Evolutionary conservation across 352 stramenopile genomes (phyloP).

Genomic region (Phytopythium montanum): DNA sequence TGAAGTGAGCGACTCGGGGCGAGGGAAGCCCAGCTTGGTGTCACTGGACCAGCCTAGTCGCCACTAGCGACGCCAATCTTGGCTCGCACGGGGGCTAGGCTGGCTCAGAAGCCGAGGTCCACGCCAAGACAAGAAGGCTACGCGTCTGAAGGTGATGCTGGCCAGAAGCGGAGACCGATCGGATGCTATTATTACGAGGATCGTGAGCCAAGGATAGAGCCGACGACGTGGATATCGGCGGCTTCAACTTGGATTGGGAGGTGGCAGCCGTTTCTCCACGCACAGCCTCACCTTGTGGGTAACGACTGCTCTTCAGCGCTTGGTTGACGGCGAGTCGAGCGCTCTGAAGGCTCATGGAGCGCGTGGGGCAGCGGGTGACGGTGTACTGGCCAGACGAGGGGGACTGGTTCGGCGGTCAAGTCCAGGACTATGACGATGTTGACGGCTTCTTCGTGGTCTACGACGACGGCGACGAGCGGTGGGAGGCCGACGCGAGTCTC

Average conservation of each 20-base stretch:
- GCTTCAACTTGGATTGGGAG: neutral
- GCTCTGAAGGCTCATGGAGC: conserved; percentile 7
- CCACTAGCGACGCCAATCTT: neutral
- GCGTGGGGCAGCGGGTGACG: conserved; percentile 55
- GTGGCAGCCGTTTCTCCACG: neutral
- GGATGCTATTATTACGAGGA: conserved; percentile 2
- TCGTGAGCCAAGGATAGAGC: neutral
- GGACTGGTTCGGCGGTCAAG: conserved; percentile 62
- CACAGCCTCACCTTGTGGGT: neutral
- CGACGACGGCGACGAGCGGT: conserved; percentile 80
- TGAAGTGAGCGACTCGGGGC: conserved; percentile 3
- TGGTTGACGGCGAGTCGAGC: neutral
- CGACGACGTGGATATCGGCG: neutral
- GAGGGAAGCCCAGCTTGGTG: neutral
- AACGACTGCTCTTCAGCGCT: neutral
- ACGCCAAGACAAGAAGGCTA: neutral
- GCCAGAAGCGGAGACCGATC: neutral
- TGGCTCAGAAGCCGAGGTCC: conserved; percentile 3
- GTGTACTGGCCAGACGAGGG: conserved; percentile 74
- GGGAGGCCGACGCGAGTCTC: conserved; percentile 36
- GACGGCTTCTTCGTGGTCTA: conserved; percentile 72
- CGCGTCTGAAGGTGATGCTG: neutral
- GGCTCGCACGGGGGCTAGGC: neutral
- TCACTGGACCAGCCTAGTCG: neutral
- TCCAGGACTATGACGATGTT: conserved; percentile 32